A percentile compares a stretch with the other conserved stretches of the same genome.
These are phyloP conservation scores for Polychaeton citri DNA, from an alignment of 2,329 filamentous ascomycete genomes.

Conservation along the genomic window DNA sequence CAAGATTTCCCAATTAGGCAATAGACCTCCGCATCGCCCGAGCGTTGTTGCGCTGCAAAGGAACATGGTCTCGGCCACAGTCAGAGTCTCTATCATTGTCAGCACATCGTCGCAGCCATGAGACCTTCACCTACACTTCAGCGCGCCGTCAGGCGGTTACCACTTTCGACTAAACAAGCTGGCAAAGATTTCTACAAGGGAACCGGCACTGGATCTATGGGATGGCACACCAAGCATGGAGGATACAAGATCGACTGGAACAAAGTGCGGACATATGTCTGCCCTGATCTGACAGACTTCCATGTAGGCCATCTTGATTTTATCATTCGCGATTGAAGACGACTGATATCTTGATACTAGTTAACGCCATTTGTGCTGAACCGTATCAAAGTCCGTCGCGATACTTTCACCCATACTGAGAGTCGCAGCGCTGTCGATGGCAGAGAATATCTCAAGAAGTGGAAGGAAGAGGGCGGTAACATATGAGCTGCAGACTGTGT, in stretches of 20 bases:
- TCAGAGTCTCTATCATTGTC: too few relatives aligned
- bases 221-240: slow-evolving; percentile 69
- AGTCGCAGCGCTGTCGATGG: slow-evolving; percentile 15
- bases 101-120: slow-evolving; percentile 10
- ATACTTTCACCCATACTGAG: slow-evolving; percentile 33
- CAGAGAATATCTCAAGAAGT: slow-evolving; percentile 19
- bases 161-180: slow-evolving; percentile 83
- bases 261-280: slow-evolving; percentile 84
- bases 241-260: slow-evolving; percentile 71
- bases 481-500: too few relatives aligned
- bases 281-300: slow-evolving; percentile 58
- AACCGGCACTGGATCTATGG: slow-evolving; percentile 77
- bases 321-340: too few relatives aligned
- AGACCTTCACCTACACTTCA: slow-evolving; percentile 57
- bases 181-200: slow-evolving; percentile 97
- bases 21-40: too few relatives aligned
- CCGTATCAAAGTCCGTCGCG: slow-evolving; percentile 40
- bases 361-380: slow-evolving; percentile 66
- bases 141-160: slow-evolving; percentile 58
- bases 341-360: slow-evolving; percentile 33
- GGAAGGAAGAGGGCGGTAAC: slow-evolving; percentile 16
- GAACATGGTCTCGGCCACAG: too few relatives aligned
- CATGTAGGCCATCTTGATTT: too few relatives aligned
- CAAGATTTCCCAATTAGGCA: too few relatives aligned
- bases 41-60: too few relatives aligned